Conservation (phyloP, 768 basidiomycete genomes). For the Pleurotus cornucopiae region DNA sequence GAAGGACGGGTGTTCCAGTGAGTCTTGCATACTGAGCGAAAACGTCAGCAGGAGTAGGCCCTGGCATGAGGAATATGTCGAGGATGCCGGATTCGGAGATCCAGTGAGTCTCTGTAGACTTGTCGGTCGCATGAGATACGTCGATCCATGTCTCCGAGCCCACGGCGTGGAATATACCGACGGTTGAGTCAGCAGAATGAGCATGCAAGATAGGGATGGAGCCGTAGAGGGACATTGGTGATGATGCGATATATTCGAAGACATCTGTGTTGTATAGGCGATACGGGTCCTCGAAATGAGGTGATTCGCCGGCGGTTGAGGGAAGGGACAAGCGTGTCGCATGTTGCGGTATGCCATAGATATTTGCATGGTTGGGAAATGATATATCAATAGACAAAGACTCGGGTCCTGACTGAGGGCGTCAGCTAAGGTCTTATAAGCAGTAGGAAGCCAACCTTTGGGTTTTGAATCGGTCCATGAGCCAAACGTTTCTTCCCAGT, state of each 20-base stretch:
- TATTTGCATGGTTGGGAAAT: slow-evolving; percentile 87
- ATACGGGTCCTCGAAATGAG: slow-evolving; percentile 85
- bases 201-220: slow-evolving; percentile 93
- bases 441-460: slow-evolving; percentile 56
- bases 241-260: slow-evolving; percentile 88
- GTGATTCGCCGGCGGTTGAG: slow-evolving; percentile 74
- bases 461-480: slow-evolving; percentile 93
- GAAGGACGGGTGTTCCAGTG: slow-evolving; percentile 85
- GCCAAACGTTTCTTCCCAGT: slow-evolving; percentile 86
- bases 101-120: slow-evolving; percentile 90
- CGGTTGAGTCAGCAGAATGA: slow-evolving; percentile 81
- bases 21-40: slow-evolving; percentile 83
- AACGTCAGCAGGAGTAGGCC: slow-evolving; percentile 77
- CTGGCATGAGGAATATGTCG: slow-evolving; percentile 90
- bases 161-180: slow-evolving; percentile 84
- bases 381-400: slow-evolving; percentile 88
- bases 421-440: neutral
- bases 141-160: slow-evolving; percentile 96
- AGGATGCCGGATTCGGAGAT: slow-evolving; percentile 96
- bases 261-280: slow-evolving; percentile 94
- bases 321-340: slow-evolving; percentile 89
- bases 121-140: slow-evolving; percentile 62
- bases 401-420: slow-evolving; percentile 77
- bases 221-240: slow-evolving; percentile 82
- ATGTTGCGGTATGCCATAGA: slow-evolving; percentile 97